Conservation (phyloP, 257 asterid genomes). For the Linderniella brevidens region DNA sequence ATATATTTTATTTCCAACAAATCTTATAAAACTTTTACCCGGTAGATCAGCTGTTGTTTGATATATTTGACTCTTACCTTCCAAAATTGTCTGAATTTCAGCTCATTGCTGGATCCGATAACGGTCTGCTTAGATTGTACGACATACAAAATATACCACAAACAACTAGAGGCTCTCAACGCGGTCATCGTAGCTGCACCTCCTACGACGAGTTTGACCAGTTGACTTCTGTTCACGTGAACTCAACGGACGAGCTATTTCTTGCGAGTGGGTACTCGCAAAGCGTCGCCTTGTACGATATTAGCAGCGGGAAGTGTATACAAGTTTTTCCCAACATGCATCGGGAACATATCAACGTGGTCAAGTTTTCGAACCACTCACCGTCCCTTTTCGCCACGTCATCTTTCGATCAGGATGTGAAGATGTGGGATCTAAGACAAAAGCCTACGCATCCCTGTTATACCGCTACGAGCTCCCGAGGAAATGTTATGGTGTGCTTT, state of each 20-base stretch:
- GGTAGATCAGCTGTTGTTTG: conserved; percentile 1
- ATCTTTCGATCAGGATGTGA: conserved; percentile 61
- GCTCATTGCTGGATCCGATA: conserved; percentile 73
- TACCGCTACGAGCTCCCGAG: conserved; percentile 46
- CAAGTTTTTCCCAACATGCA: conserved; percentile 53
- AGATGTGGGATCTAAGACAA: conserved; percentile 84
- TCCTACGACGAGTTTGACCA: conserved; percentile 53
- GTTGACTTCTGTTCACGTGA: conserved; percentile 71
- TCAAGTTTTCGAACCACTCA: conserved; percentile 59
- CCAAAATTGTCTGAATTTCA: conserved; percentile 4
- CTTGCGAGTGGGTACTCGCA: conserved; percentile 69
- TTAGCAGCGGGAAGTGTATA: conserved; percentile 31
- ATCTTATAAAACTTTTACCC: no score
- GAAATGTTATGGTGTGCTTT: conserved; percentile 81
- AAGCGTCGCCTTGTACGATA: conserved; percentile 61
- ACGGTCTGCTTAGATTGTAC: conserved; percentile 52
- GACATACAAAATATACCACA: conserved; percentile 27
- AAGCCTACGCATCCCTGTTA: conserved; percentile 44
- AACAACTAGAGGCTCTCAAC: conserved; percentile 11
- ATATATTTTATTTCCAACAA: no score
- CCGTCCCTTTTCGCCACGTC: conserved; percentile 62
- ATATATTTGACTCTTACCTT: background rate
- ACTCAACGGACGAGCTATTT: conserved; percentile 55
- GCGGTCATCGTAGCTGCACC: conserved; percentile 14
- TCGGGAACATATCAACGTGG: conserved; percentile 62